A percentile compares a stretch with the other conserved stretches of the same genome.
These are phyloP conservation scores for Collariella sp. DNA, from an alignment of 495 filamentous ascomycete genomes.

Conservation along the genomic window DNA sequence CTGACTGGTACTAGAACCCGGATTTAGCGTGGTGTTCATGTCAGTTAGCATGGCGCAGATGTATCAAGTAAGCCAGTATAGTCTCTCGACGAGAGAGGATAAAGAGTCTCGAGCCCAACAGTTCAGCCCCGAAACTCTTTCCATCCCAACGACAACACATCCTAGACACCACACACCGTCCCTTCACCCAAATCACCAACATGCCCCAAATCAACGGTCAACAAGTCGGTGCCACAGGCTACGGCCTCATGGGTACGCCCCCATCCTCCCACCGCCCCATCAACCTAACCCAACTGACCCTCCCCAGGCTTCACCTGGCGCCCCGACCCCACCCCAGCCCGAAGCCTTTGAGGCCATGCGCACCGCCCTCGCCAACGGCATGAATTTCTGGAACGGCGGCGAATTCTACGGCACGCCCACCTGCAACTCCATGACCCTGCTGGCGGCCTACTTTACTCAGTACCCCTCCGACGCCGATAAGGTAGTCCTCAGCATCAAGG, in stretches of 20 bases:
- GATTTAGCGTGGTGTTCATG: too few relatives aligned
- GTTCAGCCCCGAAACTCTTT: too few relatives aligned
- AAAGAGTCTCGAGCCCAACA: too few relatives aligned
- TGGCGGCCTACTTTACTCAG: conserved; percentile 56
- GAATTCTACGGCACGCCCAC: conserved; percentile 69
- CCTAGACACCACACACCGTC: not conserved
- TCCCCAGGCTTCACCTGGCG: conserved; percentile 67
- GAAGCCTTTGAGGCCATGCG: conserved; percentile 61
- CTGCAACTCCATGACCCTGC: conserved; percentile 56
- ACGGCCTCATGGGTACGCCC: conserved; percentile 47
- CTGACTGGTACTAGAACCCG: too few relatives aligned
- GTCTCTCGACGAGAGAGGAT: too few relatives aligned
- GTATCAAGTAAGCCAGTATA: too few relatives aligned
- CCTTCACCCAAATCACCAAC: not conserved
- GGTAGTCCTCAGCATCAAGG: conserved; percentile 59
- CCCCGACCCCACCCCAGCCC: conserved; percentile 45
- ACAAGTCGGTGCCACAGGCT: conserved; percentile 48
- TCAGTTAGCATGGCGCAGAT: too few relatives aligned
- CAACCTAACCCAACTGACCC: not conserved
- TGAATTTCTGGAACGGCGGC: conserved; percentile 73
- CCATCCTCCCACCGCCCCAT: not conserved
- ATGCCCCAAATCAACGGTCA: conserved; percentile 46
- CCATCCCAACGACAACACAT: not conserved
- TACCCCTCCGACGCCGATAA: conserved; percentile 65
- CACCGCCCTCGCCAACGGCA: conserved; percentile 53